Evolutionary conservation across 2,329 filamentous ascomycete genomes (phyloP), one percentile per base, ranked within the genome.

Genomic region (Ophiostoma perfectum): DNA sequence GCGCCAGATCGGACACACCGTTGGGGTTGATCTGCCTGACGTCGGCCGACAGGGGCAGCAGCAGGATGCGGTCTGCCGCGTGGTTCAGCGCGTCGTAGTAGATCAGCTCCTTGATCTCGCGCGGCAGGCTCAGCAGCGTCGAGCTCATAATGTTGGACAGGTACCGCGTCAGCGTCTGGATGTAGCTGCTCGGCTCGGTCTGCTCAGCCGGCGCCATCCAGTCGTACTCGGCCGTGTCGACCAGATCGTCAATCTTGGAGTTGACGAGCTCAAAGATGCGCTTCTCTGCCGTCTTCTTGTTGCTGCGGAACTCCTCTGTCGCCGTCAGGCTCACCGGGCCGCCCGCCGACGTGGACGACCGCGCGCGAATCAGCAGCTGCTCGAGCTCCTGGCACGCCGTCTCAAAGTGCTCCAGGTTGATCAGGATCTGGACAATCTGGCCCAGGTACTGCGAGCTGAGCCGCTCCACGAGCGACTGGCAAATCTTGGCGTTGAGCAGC

Each of bases 231-330:
- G 95, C 94, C 0, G 93, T 98, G 74, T 97, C 94, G 67, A 99
- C 91, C 11, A 99, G 85, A 76, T 99, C 95, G 75, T 98, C 94
- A 74, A 99, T 98, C 81, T 99, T 99, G 69, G 91, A 96, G 80
- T 99, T 98, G 71, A 99, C 95, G 0, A 99, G 85, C 79, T 99
- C 96, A 75, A 99, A 99, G 69, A 99, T 98, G 45, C 96, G 90
- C 79, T 97, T 97, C 76, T 97, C 94, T 0, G 95, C 95, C 1
- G 90, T 93, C 80, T 98, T 97, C 80, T 97, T 97, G 76, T 96
- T 93, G 74, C 85, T 88, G 55, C 88, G 85, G 78, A 99, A 99
- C 70, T 92, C 86, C 72, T 92, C 90, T 0, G 95, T 98, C 0
- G 96, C 95, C 39, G 85, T 85, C 5, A 98, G 83, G 4, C 88